Evolutionary conservation across 495 filamentous ascomycete species (phyloP).

Genomic region (Chlorociboria aeruginascens): DNA sequence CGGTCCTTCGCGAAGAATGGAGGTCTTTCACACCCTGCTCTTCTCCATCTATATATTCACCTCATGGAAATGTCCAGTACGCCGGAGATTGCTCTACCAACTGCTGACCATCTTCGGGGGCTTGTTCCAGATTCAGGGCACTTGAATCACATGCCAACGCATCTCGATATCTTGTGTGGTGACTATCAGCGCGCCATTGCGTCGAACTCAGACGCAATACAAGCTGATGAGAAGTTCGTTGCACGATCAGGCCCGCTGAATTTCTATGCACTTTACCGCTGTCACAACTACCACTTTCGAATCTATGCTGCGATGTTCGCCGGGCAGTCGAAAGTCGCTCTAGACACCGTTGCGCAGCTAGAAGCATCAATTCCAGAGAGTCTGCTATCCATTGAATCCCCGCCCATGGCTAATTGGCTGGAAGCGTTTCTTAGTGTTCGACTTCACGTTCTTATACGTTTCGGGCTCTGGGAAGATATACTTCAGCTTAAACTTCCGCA

Average conservation of each 20-base stretch:
- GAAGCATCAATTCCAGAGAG: conserved; percentile 44
- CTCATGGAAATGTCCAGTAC: conserved; percentile 60
- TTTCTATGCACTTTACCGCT: conserved; percentile 58
- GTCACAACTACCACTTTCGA: conserved; percentile 54
- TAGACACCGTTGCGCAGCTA: conserved; percentile 40
- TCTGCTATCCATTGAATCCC: conserved; percentile 46
- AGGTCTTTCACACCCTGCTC: conserved; percentile 42
- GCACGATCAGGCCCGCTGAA: conserved; percentile 36
- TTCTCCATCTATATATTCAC: conserved; percentile 62
- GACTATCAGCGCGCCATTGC: conserved; percentile 50
- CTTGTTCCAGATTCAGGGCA: conserved; percentile 57
- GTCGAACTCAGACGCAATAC: conserved; percentile 51
- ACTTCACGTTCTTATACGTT: conserved; percentile 52
- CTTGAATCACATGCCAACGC: conserved; percentile 62
- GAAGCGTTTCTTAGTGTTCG: conserved; percentile 51
- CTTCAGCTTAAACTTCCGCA: conserved; percentile 33
- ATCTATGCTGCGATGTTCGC: conserved; percentile 65
- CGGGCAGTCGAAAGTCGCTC: conserved; percentile 40
- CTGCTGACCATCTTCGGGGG: conserved; percentile 46
- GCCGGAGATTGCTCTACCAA: conserved; percentile 43
- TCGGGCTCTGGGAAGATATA: conserved; percentile 52
- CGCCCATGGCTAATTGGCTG: conserved; percentile 63
- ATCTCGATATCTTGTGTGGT: conserved; percentile 55
- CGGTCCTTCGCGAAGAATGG: conserved; percentile 30
- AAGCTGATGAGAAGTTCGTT: conserved; percentile 49